Evolutionary conservation across 2,329 filamentous ascomycete species (phyloP).

Genomic region (Clarireedia monteithiana): DNA sequence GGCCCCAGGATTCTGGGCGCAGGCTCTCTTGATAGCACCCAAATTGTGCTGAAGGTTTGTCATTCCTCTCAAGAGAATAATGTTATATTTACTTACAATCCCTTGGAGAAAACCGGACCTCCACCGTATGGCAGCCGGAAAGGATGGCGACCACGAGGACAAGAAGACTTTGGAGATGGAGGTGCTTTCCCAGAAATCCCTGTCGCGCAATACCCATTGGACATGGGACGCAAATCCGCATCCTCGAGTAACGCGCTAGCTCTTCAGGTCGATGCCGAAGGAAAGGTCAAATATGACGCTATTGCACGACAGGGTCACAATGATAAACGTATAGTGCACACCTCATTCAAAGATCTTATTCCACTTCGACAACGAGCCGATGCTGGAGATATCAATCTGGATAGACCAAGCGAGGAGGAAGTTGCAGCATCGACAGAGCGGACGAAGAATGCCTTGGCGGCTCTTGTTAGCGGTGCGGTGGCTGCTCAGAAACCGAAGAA

Average conservation of each 20-base stretch:
- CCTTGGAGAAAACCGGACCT: slow-evolving; percentile 62
- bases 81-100: slow-evolving; percentile 15
- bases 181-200: slow-evolving; percentile 92
- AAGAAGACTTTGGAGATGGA: slow-evolving; percentile 92
- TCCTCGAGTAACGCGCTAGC: slow-evolving; percentile 77
- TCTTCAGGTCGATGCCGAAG: slow-evolving; percentile 84
- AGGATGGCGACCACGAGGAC: slow-evolving; percentile 82
- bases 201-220: slow-evolving; percentile 89
- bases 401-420: slow-evolving; percentile 76
- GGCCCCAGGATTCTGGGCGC: slow-evolving; percentile 77
- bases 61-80: background rate
- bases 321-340: slow-evolving; percentile 78
- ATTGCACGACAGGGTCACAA: slow-evolving; percentile 85
- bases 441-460: slow-evolving; percentile 78
- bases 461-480: slow-evolving; percentile 75
- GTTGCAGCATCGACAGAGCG: slow-evolving; percentile 77
- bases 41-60: slow-evolving; percentile 69
- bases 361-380: slow-evolving; percentile 88
- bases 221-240: slow-evolving; percentile 77
- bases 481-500: slow-evolving; percentile 95
- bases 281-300: slow-evolving; percentile 93
- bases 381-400: slow-evolving; percentile 82
- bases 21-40: slow-evolving; percentile 73
- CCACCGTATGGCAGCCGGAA: slow-evolving; percentile 80
- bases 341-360: slow-evolving; percentile 95